These are phyloP conservation scores for Fusarium xyrophilum DNA, from an alignment of 2,329 filamentous ascomycete species.

Conservation along the genomic window DNA sequence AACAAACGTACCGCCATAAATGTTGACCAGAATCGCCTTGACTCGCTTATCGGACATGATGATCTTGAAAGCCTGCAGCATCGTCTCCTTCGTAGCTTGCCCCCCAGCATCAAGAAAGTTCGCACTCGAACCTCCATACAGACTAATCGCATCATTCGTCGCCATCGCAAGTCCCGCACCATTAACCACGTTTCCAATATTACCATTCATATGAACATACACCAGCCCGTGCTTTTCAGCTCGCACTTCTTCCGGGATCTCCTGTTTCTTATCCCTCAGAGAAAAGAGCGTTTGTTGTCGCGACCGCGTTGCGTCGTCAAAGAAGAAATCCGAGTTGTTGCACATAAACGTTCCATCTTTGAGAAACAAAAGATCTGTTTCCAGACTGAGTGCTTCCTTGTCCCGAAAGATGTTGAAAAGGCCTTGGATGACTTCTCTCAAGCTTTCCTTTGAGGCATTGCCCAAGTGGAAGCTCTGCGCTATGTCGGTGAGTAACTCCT, in stretches of 20 bases:
- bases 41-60: slow-evolving; percentile 76
- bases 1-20: slow-evolving; percentile 52
- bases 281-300: slow-evolving; percentile 51
- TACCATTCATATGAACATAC: slow-evolving; percentile 69
- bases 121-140: slow-evolving; percentile 71
- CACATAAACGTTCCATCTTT: slow-evolving; percentile 43
- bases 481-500: slow-evolving; percentile 29
- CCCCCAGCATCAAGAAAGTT: slow-evolving; percentile 93
- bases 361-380: slow-evolving; percentile 49
- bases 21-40: slow-evolving; percentile 68
- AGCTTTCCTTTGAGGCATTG: background rate
- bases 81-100: slow-evolving; percentile 83
- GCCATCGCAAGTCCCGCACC: slow-evolving; percentile 92
- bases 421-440: slow-evolving; percentile 32
- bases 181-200: slow-evolving; percentile 85
- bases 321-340: slow-evolving; percentile 51
- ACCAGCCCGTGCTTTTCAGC: slow-evolving; percentile 72
- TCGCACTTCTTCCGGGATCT: slow-evolving; percentile 46
- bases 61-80: slow-evolving; percentile 77
- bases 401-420: slow-evolving; percentile 51
- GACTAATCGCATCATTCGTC: slow-evolving; percentile 78
- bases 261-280: slow-evolving; percentile 45
- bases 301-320: slow-evolving; percentile 57
- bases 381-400: slow-evolving; percentile 56
- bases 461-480: background rate